Evolutionary conservation across 106 monocot species (phyloP), one percentile per base, ranked within the genome.

Genomic region (Dendrobium chrysotoxum): DNA sequence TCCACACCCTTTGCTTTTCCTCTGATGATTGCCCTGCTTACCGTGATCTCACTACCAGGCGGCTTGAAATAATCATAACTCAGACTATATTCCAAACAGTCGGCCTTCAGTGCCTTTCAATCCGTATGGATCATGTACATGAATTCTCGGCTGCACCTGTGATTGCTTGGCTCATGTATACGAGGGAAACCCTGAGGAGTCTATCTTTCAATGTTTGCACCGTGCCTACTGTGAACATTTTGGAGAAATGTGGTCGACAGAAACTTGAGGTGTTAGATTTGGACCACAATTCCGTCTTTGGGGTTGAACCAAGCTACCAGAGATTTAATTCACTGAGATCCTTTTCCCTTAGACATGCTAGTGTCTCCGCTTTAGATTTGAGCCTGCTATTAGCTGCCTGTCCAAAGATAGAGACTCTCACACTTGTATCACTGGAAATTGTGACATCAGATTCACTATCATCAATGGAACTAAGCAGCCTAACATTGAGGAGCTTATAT

Each of bases 81-180:
- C 91, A 99, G 75, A 93, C 95, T 47, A 91, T 99, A 86, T 95
- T 99, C 80, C 99, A 99, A 65, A 95, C 91, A 3, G 82, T 85
- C 55, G 88, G 95, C 46, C 67, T 99, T 76, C 95, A 91, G 40
- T 85, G 85, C 72, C 90, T 99, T 55, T 91, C 88, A 3, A 91
- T 99, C 66, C 78, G 83, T 80, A 93, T 99, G 88, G 99, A 99
- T 71, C 86, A 84, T 28, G 54, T 79, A 11, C 91, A 90, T 77
- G 91, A 88, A 83, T 95, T 99, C 77, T 93, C 95, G 0, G 93
- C 99, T 28, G 95, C 99, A 47, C 89, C 99, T 46, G 95, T 99
- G 47, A 93, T 99, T 82, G 92, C 99, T 55, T 99, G 99, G 99
- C 88, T 99, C 77, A 86, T 99, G 90, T 99, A 99, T 85, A 95